Conservation (phyloP, 1,284 basidiomycete genomes). For the Tilletiopsis washingtonensis region DNA sequence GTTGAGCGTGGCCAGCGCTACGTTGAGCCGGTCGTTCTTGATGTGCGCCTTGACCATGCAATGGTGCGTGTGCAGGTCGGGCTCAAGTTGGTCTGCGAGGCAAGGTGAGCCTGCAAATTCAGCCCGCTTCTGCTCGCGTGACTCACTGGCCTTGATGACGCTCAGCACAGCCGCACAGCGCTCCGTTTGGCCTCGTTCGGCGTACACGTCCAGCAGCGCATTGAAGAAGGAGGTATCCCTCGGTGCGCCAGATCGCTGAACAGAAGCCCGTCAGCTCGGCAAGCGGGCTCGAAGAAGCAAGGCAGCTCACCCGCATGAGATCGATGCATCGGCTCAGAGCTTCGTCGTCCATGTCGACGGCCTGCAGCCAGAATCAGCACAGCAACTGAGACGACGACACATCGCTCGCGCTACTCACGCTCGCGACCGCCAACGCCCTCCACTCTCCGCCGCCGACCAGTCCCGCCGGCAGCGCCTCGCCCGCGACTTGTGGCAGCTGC, state of each 20-base stretch:
- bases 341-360: no score
- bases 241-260: constrained; percentile 9
- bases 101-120: not conserved
- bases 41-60: constrained; percentile 32
- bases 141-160: not conserved
- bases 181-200: constrained; percentile 52
- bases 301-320: not conserved
- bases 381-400: not conserved
- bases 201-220: constrained; percentile 54
- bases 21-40: constrained; percentile 7
- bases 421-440: not conserved
- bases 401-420: not conserved
- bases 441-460: not conserved
- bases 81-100: constrained; percentile 11
- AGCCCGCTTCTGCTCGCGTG: no score
- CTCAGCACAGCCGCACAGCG: constrained; percentile 16
- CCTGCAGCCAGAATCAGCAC: not conserved
- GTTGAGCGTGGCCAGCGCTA: constrained; percentile 25
- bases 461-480: not conserved
- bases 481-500: not conserved
- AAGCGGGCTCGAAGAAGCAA: not conserved
- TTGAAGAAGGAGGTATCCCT: constrained; percentile 30
- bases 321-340: no score
- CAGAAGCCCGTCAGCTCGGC: not conserved
- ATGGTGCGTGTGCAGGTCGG: constrained; percentile 27